A percentile compares a stretch with the other conserved stretches of the same genome.
phyloP scores from a whole-genome alignment of 2,329 filamentous ascomycete species.

The Ophiostoma quercus region DNA sequence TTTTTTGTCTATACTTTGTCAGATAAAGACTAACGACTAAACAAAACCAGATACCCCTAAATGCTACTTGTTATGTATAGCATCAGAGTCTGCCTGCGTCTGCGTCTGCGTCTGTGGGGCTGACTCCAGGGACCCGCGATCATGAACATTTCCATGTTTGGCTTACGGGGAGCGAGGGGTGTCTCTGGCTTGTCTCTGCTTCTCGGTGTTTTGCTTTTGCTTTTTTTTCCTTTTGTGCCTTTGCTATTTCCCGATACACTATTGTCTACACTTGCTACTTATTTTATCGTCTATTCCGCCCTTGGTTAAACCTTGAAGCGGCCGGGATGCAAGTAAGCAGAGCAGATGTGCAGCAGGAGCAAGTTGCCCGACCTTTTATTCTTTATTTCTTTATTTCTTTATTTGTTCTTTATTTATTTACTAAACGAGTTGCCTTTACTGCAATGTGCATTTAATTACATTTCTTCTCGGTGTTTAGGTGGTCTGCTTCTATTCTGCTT shows the following conservation, averaged over 20 bases:
- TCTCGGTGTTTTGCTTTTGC: background rate
- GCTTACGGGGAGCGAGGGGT: background rate
- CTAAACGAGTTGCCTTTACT: background rate
- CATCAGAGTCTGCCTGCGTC: background rate
- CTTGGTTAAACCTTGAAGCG: background rate
- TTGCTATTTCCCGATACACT: background rate
- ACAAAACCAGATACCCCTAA: background rate
- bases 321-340: background rate
- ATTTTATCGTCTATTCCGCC: background rate
- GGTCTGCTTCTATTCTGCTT: too few relatives aligned
- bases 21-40: too few relatives aligned
- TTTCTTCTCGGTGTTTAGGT: background rate
- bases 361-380: background rate
- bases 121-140: slow-evolving; percentile 8
- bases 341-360: background rate
- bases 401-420: background rate
- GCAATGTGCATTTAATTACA: background rate
- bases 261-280: background rate
- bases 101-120: slow-evolving; percentile 11
- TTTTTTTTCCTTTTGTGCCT: background rate
- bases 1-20: too few relatives aligned
- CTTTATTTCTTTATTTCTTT: background rate
- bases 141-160: slow-evolving; percentile 16
- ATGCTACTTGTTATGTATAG: background rate
- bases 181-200: slow-evolving; percentile 4